Percentiles rank a stretch among this genome's conserved stretches.
phyloP scores from a whole-genome alignment of 1,284 basidiomycete genomes.

The Cryptococcus sp. region DNA sequence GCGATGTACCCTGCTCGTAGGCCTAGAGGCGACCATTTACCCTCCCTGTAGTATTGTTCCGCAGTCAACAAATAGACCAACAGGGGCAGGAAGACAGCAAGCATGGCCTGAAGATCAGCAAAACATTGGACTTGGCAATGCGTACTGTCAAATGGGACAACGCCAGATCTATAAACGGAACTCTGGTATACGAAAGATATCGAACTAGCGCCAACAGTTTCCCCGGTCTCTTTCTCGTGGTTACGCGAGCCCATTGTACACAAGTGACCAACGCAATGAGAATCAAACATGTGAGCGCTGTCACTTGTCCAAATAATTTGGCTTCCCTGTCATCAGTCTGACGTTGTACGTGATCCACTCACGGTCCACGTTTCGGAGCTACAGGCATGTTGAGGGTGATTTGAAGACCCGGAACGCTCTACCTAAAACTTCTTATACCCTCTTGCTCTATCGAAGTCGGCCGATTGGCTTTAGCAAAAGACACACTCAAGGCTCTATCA shows the following conservation, averaged over 20 bases:
- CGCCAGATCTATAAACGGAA: conserved; percentile 3
- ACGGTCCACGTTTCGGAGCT: background rate
- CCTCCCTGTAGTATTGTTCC: conserved; percentile 5
- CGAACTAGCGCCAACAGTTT: background rate
- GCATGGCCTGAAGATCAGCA: background rate
- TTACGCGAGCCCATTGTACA: conserved; percentile 1
- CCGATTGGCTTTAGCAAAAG: background rate
- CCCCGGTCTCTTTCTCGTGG: background rate
- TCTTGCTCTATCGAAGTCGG: background rate
- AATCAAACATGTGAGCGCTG: background rate
- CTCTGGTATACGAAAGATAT: background rate
- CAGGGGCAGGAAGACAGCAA: conserved; percentile 1
- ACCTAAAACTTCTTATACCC: background rate
- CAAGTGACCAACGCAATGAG: background rate
- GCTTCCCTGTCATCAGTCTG: background rate
- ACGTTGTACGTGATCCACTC: background rate
- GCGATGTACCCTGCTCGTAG: conserved; percentile 5
- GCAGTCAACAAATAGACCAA: conserved; percentile 3
- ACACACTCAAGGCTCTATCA: background rate
- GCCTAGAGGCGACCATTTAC: conserved; percentile 2
- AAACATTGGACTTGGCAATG: background rate
- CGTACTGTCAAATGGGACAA: background rate
- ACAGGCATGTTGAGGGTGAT: background rate
- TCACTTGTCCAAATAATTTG: background rate
- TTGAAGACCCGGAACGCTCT: background rate